Base-by-base conservation (phyloP, 306 rosid species). In the Medicago lupulina region DNA sequence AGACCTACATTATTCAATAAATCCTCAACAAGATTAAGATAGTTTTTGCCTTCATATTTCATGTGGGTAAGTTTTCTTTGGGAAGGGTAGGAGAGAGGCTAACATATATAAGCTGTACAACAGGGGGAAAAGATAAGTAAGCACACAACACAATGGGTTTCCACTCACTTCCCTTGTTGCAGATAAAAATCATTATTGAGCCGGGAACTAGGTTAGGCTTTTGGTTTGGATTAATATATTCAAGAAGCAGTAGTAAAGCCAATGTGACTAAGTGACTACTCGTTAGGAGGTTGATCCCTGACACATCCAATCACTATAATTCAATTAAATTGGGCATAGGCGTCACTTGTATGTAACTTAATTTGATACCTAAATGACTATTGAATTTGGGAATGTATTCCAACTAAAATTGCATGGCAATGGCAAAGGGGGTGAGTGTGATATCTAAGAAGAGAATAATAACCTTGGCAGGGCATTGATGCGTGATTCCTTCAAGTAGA, bases 401-500 rank as follows among this genome's bases (percentile, higher is more conserved):
- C 61, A 23, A 14, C 59, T 40, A 49, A 76, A 51, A 62, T 70
- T 43, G 51, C 38, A 71, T 34, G 40, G 66, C 11, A 41, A 65
- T 25, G 67, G 44, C 75, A 23, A 44, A 9, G 18, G 5, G 1
- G 41, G 12, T 4, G 13, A 4, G 41, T 5, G 17, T 13, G 9
- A 25, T 36, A 73, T 21, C 38, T 59, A 57, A 49, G 66, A 14
- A 55, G 58, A 57, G 68, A 73, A 76, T 55, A 39, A 21, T 76
- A 83, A 96, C 99, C 87, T 89, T 79, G 99, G 98, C 64, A 96
- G 82, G 84, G 98, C 92, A 91, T 89, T 88, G 64, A 96, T 96
- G 66, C 88, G 89, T 66, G 99, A 92, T 78, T 96, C 99, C 86
- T 90, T 96, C 86, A 88, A 19, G 80, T 86, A 90, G 21, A 82